Evolutionary conservation across 306 rosid genomes (phyloP), one percentile per base, ranked within the genome.

Genomic region (Dalbergia oliveri): DNA sequence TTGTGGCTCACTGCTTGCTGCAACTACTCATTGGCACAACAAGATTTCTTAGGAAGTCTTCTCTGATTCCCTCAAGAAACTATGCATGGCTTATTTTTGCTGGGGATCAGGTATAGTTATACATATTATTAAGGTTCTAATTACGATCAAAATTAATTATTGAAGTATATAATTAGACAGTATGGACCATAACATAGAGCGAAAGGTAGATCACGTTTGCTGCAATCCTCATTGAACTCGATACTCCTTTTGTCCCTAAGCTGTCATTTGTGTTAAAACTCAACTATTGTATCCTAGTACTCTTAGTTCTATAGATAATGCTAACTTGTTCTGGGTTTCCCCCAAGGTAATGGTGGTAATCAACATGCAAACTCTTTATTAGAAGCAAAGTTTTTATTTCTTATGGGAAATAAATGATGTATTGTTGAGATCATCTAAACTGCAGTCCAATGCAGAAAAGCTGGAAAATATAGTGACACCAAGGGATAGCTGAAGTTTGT

Each of bases 51-150:
- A 93, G 83, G 56, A 87, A 81, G 37, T 85, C 89, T 60, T 89
- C 94, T 41, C 68, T 89, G 70, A 86, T 88, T 73, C 90, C 89
- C 86, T 90, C 97, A 11, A 89, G 94, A 85, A 85, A 87, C 44
- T 90, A 89, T 41, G 99, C 97, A 49, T 95, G 97, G 97, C 82
- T 93, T 82, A 63, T 84, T 81, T 91, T 93, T 73, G 97, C 97
- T 13, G 93, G 88, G 6, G 99, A 95, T 89, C 97, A 93, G 98
- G 99, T 93, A 85, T 57, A 41, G n/a, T 50, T 9, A 10, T 31
- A 19, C 39, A 53, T 47, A 8, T 12, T 15, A 33, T 54, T 7
- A 67, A 39, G 71, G 71, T 44, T 82, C 12, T 13, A 18, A 26
- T 64, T 18, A 23, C 14, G 15, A 70, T 78, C 26, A 66, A 60